Evolutionary conservation across 108 stramenopile species (phyloP).

Genomic region (Chaetoceros tenuissimus): DNA sequence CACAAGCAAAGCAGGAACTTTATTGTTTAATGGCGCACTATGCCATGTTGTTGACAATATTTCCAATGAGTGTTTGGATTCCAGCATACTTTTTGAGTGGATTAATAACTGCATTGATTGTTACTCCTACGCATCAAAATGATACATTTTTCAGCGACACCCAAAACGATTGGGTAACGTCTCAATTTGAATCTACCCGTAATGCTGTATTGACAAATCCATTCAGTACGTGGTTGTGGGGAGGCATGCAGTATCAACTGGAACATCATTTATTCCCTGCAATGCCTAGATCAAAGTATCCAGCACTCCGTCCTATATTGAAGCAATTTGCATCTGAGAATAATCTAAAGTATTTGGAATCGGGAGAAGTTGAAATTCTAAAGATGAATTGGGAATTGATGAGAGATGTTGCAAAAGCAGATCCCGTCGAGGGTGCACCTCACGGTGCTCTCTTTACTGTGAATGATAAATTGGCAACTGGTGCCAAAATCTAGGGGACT

Average conservation of each 20-base stretch:
- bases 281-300: slow-evolving; percentile 72
- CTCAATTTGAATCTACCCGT: slow-evolving; percentile 57
- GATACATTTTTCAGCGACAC: slow-evolving; percentile 57
- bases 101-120: slow-evolving; percentile 54
- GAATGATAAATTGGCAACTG: slow-evolving; percentile 39
- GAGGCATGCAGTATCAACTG: slow-evolving; percentile 77
- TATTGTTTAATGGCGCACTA: slow-evolving; percentile 49
- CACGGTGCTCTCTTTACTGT: slow-evolving; percentile 45
- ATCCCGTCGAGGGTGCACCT: slow-evolving; percentile 43
- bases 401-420: slow-evolving; percentile 33
- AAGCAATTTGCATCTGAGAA: slow-evolving; percentile 63
- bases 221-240: slow-evolving; percentile 60
- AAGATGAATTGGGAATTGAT: slow-evolving; percentile 49
- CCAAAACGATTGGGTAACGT: slow-evolving; percentile 49
- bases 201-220: slow-evolving; percentile 48
- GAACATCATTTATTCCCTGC: slow-evolving; percentile 83
- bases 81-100: slow-evolving; percentile 55
- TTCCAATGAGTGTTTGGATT: slow-evolving; percentile 42
- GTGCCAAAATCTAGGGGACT: too few relatives aligned
- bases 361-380: slow-evolving; percentile 45
- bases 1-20: slow-evolving; percentile 44
- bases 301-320: slow-evolving; percentile 48
- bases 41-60: slow-evolving; percentile 34
- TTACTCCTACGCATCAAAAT: slow-evolving; percentile 63
- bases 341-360: slow-evolving; percentile 44